These are phyloP conservation scores for Dentipellis sp. DNA, from an alignment of 768 basidiomycete species.

Conservation along the genomic window DNA sequence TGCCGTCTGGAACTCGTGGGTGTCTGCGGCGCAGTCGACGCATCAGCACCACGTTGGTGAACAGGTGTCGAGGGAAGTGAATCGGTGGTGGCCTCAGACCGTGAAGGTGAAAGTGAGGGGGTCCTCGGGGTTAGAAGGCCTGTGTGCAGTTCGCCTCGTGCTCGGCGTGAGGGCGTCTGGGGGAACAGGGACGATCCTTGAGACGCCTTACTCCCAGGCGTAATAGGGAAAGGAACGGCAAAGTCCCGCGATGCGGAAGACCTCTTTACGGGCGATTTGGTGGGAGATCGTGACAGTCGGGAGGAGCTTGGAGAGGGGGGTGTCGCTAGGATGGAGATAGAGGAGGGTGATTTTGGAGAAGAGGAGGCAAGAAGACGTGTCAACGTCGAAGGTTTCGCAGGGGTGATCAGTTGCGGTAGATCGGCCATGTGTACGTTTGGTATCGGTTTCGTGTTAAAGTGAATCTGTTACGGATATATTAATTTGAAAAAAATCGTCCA, in stretches of 20 bases:
- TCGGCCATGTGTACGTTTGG: constrained; percentile 58
- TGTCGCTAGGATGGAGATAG: constrained; percentile 22
- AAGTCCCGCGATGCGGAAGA: constrained; percentile 23
- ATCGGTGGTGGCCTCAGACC: constrained; percentile 19
- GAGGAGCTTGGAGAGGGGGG: constrained; percentile 22
- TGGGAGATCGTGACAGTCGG: constrained; percentile 27
- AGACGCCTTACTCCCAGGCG: constrained; percentile 26
- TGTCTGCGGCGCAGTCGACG: constrained; percentile 52
- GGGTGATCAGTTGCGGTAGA: constrained; percentile 47
- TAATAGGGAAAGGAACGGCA: constrained; percentile 41
- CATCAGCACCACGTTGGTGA: constrained; percentile 47
- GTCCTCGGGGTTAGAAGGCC: constrained; percentile 29
- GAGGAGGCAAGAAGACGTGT: constrained; percentile 65
- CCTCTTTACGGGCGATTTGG: constrained; percentile 25
- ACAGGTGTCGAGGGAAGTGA: constrained; percentile 54
- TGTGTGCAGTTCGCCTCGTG: constrained; percentile 23
- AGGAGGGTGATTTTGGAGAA: constrained; percentile 48
- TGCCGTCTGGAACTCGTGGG: constrained; percentile 69
- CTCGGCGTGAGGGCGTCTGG: constrained; percentile 48
- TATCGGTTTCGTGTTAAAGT: constrained; percentile 30
- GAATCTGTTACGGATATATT: constrained; percentile 34
- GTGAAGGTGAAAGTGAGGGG: constrained; percentile 17
- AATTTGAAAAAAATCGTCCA: background rate
- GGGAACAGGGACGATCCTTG: constrained; percentile 50
- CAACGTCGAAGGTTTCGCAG: constrained; percentile 53